These are phyloP conservation scores for Lathyrus sativus DNA, from an alignment of 306 rosid species.

Conservation along the genomic window DNA sequence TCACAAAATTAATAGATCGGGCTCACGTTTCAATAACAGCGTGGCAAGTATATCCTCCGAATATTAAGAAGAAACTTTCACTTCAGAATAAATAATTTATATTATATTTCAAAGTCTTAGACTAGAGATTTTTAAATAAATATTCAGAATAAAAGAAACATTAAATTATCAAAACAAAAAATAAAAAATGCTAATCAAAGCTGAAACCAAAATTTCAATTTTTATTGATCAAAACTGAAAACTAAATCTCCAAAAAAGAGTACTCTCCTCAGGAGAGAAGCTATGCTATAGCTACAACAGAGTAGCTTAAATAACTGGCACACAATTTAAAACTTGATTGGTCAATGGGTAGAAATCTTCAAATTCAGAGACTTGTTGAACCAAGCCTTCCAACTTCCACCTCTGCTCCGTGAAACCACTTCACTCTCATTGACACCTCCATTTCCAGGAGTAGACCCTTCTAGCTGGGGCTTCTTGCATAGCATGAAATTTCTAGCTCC, in stretches of 20 bases:
- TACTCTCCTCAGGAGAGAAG: too few species aligned
- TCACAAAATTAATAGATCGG: neutral
- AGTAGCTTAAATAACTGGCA: too few species aligned
- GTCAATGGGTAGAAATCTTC: constrained; percentile 71
- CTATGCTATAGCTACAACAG: too few species aligned
- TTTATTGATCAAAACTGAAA: constrained; percentile 18
- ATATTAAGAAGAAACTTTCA: neutral
- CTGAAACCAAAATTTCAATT: neutral
- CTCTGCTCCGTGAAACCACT: constrained; percentile 40
- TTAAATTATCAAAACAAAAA: too few species aligned
- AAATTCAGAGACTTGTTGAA: constrained; percentile 75
- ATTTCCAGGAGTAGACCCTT: constrained; percentile 18
- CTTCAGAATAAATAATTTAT: neutral
- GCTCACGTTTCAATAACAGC: constrained; percentile 16
- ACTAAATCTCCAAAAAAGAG: neutral
- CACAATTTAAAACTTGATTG: neutral
- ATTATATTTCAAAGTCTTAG: too few species aligned
- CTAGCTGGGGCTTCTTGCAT: constrained; percentile 68
- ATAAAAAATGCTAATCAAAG: too few species aligned
- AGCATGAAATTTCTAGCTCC: constrained; percentile 85
- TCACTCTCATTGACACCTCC: neutral
- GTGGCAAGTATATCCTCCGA: constrained; percentile 22
- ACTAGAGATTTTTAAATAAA: too few species aligned
- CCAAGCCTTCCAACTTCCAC: constrained; percentile 86
- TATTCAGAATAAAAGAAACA: too few species aligned